These are phyloP conservation scores for Rhododendron mucronatum DNA, from an alignment of 148 eudicot species.

Conservation along the genomic window DNA sequence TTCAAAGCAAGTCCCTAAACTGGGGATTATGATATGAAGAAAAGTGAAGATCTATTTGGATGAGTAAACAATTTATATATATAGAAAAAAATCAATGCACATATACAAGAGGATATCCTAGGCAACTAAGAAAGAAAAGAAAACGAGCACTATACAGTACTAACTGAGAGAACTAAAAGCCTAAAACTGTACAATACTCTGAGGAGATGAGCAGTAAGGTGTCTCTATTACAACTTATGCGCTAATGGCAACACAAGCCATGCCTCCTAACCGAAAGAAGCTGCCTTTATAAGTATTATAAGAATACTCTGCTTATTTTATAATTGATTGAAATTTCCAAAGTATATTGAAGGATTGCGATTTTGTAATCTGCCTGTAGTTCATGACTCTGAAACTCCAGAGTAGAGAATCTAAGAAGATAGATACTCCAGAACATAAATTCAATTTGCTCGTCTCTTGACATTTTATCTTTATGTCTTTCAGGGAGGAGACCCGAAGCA, in stretches of 20 bases:
- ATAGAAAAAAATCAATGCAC: not conserved
- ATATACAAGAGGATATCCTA: not conserved
- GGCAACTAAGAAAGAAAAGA: not conserved
- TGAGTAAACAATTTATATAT: not conserved
- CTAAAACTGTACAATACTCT: not conserved
- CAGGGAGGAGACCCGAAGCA: constrained; percentile 77
- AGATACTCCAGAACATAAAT: not conserved
- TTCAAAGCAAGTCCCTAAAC: not conserved
- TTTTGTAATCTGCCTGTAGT: not conserved
- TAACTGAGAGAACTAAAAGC: not conserved
- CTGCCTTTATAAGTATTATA: not conserved
- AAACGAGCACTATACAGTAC: not conserved
- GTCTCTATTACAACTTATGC: not conserved
- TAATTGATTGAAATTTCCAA: not conserved
- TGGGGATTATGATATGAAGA: not conserved
- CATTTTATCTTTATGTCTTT: not conserved
- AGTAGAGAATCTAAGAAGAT: not conserved
- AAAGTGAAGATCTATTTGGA: not conserved
- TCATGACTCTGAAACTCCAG: not conserved
- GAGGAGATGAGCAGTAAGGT: not conserved
- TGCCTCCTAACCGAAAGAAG: not conserved
- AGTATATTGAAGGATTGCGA: not conserved
- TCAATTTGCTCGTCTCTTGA: not conserved
- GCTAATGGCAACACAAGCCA: not conserved
- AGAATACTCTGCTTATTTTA: not conserved